These are phyloP conservation scores for Sugiyamaella castrensis DNA, from an alignment of 1,139 yeast species.

Conservation along the genomic window DNA sequence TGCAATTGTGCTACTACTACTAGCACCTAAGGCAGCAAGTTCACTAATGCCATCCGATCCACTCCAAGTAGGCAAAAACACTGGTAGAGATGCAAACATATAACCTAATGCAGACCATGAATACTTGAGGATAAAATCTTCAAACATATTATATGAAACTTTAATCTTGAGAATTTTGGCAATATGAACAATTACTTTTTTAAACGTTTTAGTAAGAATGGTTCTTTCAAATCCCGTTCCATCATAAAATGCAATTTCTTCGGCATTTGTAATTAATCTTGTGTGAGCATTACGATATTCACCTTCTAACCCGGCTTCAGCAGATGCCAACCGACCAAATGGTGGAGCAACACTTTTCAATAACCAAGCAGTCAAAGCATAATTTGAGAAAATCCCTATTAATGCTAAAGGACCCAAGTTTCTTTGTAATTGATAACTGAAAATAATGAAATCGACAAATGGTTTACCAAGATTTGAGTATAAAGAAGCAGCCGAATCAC, in stretches of 20 bases:
- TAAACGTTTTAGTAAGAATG: constrained; percentile 60
- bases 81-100: constrained; percentile 85
- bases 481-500: constrained; percentile 77
- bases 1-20: neutral
- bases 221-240: constrained; percentile 80
- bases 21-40: constrained; percentile 8
- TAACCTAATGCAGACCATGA: constrained; percentile 96
- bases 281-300: constrained; percentile 84
- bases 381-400: constrained; percentile 75
- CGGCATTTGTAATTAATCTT: constrained; percentile 82
- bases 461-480: constrained; percentile 93
- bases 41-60: constrained; percentile 32
- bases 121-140: constrained; percentile 83
- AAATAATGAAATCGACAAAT: constrained; percentile 79
- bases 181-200: constrained; percentile 53
- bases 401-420: constrained; percentile 85
- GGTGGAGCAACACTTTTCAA: constrained; percentile 77
- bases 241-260: constrained; percentile 91
- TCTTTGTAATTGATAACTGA: constrained; percentile 78
- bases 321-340: constrained; percentile 74
- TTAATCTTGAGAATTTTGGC: constrained; percentile 45
- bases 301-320: constrained; percentile 75
- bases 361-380: constrained; percentile 73
- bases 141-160: constrained; percentile 66
- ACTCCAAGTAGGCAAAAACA: constrained; percentile 49